These are phyloP conservation scores for Anthoceros angustus DNA, from an alignment of 225 moss, liverwort and hornwort genomes.

Conservation along the genomic window DNA sequence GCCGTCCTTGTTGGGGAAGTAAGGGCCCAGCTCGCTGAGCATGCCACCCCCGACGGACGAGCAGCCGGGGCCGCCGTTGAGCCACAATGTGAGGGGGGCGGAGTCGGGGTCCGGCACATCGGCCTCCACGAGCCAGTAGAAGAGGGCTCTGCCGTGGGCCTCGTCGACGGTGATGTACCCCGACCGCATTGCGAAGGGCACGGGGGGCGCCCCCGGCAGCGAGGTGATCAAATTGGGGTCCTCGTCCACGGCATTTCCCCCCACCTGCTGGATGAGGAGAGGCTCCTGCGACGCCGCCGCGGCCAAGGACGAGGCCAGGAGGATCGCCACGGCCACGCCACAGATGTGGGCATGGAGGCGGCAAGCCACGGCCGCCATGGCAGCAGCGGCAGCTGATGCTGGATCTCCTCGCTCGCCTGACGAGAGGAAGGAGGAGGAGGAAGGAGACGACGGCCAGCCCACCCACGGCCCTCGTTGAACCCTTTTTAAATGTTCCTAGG, in stretches of 20 bases:
- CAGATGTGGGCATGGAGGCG: too few species aligned
- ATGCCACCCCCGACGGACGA: conserved; percentile 88
- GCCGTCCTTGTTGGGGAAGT: conserved; percentile 69
- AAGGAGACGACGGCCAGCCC: too few species aligned
- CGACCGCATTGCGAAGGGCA: conserved; percentile 52
- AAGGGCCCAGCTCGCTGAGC: conserved; percentile 89
- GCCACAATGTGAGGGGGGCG: conserved; percentile 84
- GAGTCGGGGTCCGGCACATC: conserved; percentile 46
- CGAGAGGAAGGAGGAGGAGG: too few species aligned
- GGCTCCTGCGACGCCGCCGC: conserved; percentile 12
- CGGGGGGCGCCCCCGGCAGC: conserved; percentile 64
- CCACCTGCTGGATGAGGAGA: conserved; percentile 28
- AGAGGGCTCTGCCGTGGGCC: conserved; percentile 53
- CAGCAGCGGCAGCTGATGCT: too few species aligned
- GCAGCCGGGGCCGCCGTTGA: conserved; percentile 97
- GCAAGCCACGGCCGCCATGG: too few species aligned
- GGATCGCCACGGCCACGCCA: too few species aligned
- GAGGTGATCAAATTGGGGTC: conserved; percentile 37
- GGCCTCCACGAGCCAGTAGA: conserved; percentile 89
- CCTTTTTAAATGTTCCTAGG: too few species aligned
- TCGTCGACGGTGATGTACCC: conserved; percentile 87
- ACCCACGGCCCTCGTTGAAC: too few species aligned
- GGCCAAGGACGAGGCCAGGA: background rate
- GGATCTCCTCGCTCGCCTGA: too few species aligned
- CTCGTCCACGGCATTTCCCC: background rate